phyloP scores from a whole-genome alignment of 1,284 basidiomycete genomes.

The Austroboletus rostrupii region DNA sequence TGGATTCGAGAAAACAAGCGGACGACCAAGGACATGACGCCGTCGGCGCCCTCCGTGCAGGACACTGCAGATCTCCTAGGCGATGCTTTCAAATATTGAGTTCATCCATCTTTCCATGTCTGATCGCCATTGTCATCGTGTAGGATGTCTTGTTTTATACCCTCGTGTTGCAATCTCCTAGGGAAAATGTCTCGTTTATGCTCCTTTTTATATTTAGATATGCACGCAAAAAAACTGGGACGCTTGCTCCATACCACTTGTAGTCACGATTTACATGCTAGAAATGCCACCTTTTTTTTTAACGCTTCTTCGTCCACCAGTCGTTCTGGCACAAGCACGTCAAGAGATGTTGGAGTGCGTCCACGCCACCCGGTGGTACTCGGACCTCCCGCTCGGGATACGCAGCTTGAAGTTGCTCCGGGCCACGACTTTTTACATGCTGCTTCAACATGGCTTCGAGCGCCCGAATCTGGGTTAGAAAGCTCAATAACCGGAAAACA shows the following conservation, averaged over 20 bases:
- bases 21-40: conserved; percentile 53
- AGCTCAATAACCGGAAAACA: conserved; percentile 1
- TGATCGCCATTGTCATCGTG: conserved; percentile 1
- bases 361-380: conserved; percentile 42
- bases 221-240: background rate
- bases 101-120: conserved; percentile 1
- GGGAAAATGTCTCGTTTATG: conserved; percentile 15
- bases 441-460: conserved; percentile 37
- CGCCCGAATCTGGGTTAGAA: conserved; percentile 9
- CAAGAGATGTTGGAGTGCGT: conserved; percentile 47
- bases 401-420: conserved; percentile 22
- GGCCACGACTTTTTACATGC: conserved; percentile 22
- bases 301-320: conserved; percentile 40
- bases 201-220: conserved; percentile 27
- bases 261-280: conserved; percentile 11
- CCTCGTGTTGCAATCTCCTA: conserved; percentile 2
- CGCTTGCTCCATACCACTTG: conserved; percentile 9
- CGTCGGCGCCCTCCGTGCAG: conserved; percentile 20
- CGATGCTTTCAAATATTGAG: conserved; percentile 52
- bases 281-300: background rate
- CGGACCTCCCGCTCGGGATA: conserved; percentile 24
- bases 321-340: conserved; percentile 42
- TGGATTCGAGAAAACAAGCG: conserved; percentile 62
- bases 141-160: conserved; percentile 1
- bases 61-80: conserved; percentile 38